A percentile compares a stretch with the other conserved stretches of the same genome.
These are phyloP conservation scores for Pholiota molesta DNA, from an alignment of 768 basidiomycete genomes.

Conservation along the genomic window DNA sequence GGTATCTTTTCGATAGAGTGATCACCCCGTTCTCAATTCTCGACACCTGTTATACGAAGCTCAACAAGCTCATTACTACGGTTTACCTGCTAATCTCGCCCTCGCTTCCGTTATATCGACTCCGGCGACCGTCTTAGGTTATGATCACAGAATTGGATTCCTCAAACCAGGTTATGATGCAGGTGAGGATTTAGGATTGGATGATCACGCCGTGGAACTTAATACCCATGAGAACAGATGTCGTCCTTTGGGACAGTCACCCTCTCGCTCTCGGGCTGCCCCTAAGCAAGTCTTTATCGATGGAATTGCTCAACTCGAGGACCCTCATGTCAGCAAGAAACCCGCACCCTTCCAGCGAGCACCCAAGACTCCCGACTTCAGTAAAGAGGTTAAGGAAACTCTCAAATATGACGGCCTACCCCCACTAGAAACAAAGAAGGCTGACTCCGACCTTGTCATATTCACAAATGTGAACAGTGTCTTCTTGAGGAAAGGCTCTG, in stretches of 20 bases:
- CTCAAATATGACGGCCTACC: constrained; percentile 67
- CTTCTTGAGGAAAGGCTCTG: constrained; percentile 37
- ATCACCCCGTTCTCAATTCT: constrained; percentile 64
- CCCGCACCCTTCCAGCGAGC: constrained; percentile 52
- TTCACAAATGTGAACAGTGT: constrained; percentile 69
- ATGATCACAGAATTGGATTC: constrained; percentile 77
- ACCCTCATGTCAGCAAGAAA: constrained; percentile 52
- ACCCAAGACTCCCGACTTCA: constrained; percentile 62
- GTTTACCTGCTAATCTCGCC: constrained; percentile 65
- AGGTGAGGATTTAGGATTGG: constrained; percentile 33
- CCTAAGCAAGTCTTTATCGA: constrained; percentile 86
- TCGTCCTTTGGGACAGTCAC: constrained; percentile 79
- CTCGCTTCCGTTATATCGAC: constrained; percentile 72
- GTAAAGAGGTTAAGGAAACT: constrained; percentile 55
- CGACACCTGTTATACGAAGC: constrained; percentile 78
- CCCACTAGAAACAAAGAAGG: constrained; percentile 51
- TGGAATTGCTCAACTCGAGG: constrained; percentile 70
- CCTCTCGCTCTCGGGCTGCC: constrained; percentile 75
- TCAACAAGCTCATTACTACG: constrained; percentile 76
- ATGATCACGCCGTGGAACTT: neutral
- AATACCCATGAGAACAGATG: constrained; percentile 37
- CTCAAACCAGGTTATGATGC: constrained; percentile 73
- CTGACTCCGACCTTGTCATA: constrained; percentile 43
- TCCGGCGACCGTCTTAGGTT: constrained; percentile 70
- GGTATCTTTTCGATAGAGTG: constrained; percentile 46